Evolutionary conservation across 2,329 filamentous ascomycete species (phyloP).

Genomic region (Fusarium siculi): DNA sequence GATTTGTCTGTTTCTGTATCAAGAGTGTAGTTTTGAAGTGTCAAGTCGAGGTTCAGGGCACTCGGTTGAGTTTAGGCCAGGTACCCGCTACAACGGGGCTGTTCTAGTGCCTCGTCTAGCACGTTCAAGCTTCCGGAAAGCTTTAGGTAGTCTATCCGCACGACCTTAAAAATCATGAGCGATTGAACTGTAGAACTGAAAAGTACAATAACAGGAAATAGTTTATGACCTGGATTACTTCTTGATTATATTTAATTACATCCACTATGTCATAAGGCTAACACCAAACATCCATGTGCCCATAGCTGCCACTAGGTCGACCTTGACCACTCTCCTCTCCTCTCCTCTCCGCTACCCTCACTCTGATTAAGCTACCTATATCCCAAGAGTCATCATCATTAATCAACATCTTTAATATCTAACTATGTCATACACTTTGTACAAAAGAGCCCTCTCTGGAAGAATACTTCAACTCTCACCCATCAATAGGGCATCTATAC

Average conservation of each 20-base stretch:
- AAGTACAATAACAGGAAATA: background rate
- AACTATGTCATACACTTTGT: slow-evolving; percentile 38
- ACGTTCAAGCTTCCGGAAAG: slow-evolving; percentile 7
- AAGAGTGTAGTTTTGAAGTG: background rate
- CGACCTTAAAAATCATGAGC: background rate
- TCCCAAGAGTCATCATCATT: slow-evolving; percentile 41
- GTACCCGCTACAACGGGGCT: slow-evolving; percentile 14
- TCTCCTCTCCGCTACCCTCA: background rate
- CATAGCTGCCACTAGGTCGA: background rate
- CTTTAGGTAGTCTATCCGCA: slow-evolving; percentile 2
- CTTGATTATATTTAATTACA: background rate
- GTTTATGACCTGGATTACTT: background rate
- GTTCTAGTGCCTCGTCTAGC: slow-evolving; percentile 18
- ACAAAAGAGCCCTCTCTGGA: slow-evolving; percentile 29
- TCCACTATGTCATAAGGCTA: background rate
- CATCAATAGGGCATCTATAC: slow-evolving; percentile 68
- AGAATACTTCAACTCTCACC: slow-evolving; percentile 47
- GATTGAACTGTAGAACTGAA: background rate
- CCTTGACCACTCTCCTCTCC: background rate
- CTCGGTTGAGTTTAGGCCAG: slow-evolving; percentile 21
- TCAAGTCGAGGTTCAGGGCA: background rate
- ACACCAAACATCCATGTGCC: background rate
- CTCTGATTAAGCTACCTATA: background rate
- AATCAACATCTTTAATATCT: slow-evolving; percentile 39
- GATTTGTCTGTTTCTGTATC: background rate